phyloP scores from a whole-genome alignment of 257 asterid species.

The Solanum corneliomulleri region DNA sequence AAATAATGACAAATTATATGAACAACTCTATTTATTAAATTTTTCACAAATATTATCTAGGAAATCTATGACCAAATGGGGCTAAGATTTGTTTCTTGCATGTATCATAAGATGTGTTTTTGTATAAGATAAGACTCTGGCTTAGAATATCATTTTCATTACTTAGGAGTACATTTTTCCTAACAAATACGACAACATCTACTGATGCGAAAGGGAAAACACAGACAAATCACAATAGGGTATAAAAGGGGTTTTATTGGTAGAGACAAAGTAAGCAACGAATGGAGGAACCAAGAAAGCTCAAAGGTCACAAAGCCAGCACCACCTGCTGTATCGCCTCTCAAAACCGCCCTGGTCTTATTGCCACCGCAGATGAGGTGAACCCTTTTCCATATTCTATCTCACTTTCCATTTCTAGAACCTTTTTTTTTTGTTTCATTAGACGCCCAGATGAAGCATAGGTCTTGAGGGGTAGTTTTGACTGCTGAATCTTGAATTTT shows the following conservation, averaged over 20 bases:
- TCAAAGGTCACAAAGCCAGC: conserved; percentile 62
- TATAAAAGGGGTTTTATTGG: neutral
- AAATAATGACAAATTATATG: no score
- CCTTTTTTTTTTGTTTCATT: neutral
- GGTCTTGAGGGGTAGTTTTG: neutral
- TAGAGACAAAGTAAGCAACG: no score
- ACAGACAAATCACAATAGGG: neutral
- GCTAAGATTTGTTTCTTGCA: neutral
- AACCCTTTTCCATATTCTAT: neutral
- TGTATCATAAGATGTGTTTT: neutral
- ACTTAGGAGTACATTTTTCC: neutral
- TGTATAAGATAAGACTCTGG: no score
- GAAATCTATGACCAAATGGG: no score
- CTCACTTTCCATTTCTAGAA: neutral
- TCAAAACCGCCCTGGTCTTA: conserved; percentile 50
- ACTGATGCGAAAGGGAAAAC: neutral
- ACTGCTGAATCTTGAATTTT: neutral
- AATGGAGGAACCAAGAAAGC: conserved; percentile 55
- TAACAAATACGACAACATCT: neutral
- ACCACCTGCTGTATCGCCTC: conserved; percentile 86
- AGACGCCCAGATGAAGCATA: neutral
- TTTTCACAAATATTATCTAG: no score
- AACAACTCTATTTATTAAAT: no score
- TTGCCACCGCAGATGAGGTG: conserved; percentile 85
- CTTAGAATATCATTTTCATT: neutral